Conservation (phyloP, 768 basidiomycete genomes). For the Kondoa malvinella region DNA sequence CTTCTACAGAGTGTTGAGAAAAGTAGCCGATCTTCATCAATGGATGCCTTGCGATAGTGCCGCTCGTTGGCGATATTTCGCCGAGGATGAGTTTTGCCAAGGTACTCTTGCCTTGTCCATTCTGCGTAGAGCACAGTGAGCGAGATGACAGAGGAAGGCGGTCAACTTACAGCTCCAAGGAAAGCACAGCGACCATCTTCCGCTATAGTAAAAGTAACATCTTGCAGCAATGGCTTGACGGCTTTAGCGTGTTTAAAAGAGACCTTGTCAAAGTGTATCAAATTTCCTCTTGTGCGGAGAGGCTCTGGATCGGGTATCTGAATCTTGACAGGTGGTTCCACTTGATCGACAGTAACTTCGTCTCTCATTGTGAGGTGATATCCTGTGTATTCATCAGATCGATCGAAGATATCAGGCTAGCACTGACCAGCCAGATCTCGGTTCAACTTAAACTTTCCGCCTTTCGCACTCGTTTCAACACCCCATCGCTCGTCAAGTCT, state of each 20-base stretch:
- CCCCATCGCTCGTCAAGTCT: conserved; percentile 34
- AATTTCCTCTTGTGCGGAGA: conserved; percentile 30
- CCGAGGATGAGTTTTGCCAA: conserved; percentile 35
- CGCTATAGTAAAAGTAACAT: conserved; percentile 34
- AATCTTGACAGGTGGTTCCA: conserved; percentile 34
- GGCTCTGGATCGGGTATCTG: conserved; percentile 30
- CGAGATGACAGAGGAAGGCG: background rate
- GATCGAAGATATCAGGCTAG: background rate
- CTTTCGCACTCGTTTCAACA: conserved; percentile 35
- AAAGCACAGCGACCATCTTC: conserved; percentile 35
- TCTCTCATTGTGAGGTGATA: conserved; percentile 34
- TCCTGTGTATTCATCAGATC: conserved; percentile 25
- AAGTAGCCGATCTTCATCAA: conserved; percentile 45
- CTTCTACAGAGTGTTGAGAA: conserved; percentile 47
- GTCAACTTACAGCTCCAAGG: conserved; percentile 34
- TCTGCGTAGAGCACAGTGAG: conserved; percentile 24
- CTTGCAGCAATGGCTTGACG: conserved; percentile 28
- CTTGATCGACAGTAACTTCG: conserved; percentile 35
- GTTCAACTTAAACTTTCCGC: conserved; percentile 44
- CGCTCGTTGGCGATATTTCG: conserved; percentile 35
- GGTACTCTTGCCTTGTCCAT: conserved; percentile 47
- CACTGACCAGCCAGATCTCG: conserved; percentile 34
- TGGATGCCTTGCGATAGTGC: conserved; percentile 42
- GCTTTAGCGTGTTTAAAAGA: conserved; percentile 32
- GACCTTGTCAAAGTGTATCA: conserved; percentile 35